A percentile compares a stretch with the other conserved stretches of the same genome.
phyloP scores from a whole-genome alignment of 345 rosid species.

The Pugionium cornutum region DNA sequence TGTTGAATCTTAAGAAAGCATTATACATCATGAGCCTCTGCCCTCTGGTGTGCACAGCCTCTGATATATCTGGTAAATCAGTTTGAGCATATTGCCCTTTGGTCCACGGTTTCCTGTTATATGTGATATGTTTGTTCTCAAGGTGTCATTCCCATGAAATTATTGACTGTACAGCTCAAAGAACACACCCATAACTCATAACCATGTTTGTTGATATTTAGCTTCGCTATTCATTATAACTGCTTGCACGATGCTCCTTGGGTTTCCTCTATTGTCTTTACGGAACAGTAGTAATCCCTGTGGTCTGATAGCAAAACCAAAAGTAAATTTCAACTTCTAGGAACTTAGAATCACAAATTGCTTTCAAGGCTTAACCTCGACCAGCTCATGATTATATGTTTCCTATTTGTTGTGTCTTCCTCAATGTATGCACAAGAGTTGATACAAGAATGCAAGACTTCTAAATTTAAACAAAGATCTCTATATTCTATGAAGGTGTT shows the following conservation, averaged over 20 bases:
- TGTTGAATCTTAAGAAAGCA: conserved; percentile 25
- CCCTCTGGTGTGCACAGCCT: not conserved
- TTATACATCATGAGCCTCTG: conserved; percentile 5
- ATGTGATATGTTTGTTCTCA: not conserved
- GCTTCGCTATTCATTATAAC: not conserved
- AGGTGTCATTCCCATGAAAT: conserved; percentile 2
- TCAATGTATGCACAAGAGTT: conserved; percentile 47
- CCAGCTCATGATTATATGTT: conserved; percentile 9
- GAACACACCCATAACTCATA: conserved; percentile 5
- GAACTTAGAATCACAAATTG: conserved; percentile 21
- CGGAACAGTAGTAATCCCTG: not conserved
- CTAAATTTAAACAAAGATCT: conserved; percentile 37
- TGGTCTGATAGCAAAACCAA: conserved; percentile 12
- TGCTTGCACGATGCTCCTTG: not conserved
- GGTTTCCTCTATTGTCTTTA: not conserved
- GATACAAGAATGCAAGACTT: conserved; percentile 30
- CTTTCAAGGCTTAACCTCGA: conserved; percentile 5
- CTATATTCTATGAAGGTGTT: conserved; percentile 32
- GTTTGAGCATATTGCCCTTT: not conserved
- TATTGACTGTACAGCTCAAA: not conserved
- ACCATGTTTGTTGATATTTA: conserved; percentile 3
- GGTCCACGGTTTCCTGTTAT: not conserved
- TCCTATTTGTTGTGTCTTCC: conserved; percentile 31
- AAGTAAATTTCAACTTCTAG: not conserved
- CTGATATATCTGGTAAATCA: not conserved